phyloP scores from a whole-genome alignment of 179 eudicot genomes.

The Silene noctiflora region DNA sequence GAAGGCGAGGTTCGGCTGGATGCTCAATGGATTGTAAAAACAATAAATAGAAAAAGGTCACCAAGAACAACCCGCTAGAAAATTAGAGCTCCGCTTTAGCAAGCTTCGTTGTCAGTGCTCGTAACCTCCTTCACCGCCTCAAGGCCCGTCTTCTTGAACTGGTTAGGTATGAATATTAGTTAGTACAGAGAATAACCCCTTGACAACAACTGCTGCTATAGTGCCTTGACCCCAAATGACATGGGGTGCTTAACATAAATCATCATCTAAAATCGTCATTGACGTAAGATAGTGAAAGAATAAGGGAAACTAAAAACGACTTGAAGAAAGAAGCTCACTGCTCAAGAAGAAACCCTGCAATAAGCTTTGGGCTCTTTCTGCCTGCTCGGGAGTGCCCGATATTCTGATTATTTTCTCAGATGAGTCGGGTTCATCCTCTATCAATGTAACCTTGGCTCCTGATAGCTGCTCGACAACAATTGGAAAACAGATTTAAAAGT shows the following conservation, averaged over 20 bases:
- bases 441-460: conserved; percentile 79
- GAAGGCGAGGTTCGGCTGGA: conserved; percentile 14
- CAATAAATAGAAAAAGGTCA: background rate
- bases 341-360: conserved; percentile 94
- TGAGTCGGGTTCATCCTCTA: conserved; percentile 64
- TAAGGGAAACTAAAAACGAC: background rate
- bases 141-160: conserved; percentile 51
- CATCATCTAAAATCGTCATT: too few relatives aligned
- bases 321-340: conserved; percentile 48
- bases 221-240: background rate
- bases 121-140: conserved; percentile 12
- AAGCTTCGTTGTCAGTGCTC: conserved; percentile 7
- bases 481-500: background rate
- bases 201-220: too few relatives aligned
- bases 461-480: conserved; percentile 52
- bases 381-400: conserved; percentile 90
- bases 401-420: conserved; percentile 73
- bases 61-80: conserved; percentile 7
- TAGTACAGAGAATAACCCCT: background rate
- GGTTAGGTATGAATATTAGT: conserved; percentile 8
- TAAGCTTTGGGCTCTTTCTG: conserved; percentile 96
- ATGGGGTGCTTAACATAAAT: too few relatives aligned
- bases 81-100: conserved; percentile 9
- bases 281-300: too few relatives aligned
- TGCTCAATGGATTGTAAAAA: conserved; percentile 8